These are phyloP conservation scores for Aspergillus phoenicis DNA, from an alignment of 2,329 filamentous ascomycete genomes.

Conservation along the genomic window DNA sequence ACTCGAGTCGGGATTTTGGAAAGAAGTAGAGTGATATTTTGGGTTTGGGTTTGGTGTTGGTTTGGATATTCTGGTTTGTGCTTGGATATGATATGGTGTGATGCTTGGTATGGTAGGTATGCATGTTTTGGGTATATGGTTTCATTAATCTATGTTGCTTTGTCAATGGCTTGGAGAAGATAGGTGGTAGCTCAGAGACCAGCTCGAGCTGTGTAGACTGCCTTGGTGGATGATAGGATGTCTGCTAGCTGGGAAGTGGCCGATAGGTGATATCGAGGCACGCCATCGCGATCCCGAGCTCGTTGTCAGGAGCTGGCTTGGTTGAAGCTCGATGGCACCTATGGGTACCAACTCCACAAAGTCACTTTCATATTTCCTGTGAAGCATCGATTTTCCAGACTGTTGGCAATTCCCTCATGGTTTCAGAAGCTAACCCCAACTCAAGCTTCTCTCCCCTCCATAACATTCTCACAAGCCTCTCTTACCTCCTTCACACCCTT, in stretches of 20 bases:
- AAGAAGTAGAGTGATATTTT: conserved; percentile 23
- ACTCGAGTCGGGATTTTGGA: conserved; percentile 42
- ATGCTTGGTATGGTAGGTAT: background rate
- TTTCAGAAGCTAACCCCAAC: background rate
- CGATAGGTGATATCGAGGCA: background rate
- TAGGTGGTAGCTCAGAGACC: background rate
- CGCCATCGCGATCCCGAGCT: no score
- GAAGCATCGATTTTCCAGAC: no score
- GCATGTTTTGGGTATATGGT: background rate
- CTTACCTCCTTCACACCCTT: conserved; percentile 47
- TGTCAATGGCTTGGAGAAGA: background rate
- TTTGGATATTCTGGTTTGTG: background rate
- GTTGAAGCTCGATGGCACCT: no score
- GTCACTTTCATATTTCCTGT: no score
- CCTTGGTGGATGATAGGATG: background rate
- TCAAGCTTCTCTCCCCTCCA: conserved; percentile 27
- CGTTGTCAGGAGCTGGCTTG: no score
- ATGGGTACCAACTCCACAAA: no score
- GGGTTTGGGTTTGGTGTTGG: background rate
- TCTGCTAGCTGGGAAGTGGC: background rate
- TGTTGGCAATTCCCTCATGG: no score
- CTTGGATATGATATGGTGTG: background rate
- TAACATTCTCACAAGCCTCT: conserved; percentile 42
- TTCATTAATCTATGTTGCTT: background rate
- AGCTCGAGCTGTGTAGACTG: background rate